Percentiles rank a stretch among this genome's conserved stretches.
Conservation (phyloP, 1,284 basidiomycete species). For the Sphaerobolus stellatus region DNA sequence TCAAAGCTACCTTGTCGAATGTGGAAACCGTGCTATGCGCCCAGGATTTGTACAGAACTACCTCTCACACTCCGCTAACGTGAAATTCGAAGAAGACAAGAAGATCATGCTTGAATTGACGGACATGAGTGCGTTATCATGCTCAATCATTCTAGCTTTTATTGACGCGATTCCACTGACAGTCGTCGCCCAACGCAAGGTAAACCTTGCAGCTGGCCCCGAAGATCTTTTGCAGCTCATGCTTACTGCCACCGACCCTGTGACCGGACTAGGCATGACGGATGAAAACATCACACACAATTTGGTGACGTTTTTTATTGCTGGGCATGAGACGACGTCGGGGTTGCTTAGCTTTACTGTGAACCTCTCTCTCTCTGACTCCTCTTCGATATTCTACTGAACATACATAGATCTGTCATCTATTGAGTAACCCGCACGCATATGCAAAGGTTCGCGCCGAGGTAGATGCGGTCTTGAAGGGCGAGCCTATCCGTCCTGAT, state of each 20-base stretch:
- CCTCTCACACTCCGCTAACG: constrained; percentile 36
- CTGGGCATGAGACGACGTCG: constrained; percentile 53
- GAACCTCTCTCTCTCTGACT: neutral
- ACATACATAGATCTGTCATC: constrained; percentile 35
- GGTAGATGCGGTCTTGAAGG: constrained; percentile 44
- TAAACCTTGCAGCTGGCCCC: constrained; percentile 39
- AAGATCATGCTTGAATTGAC: constrained; percentile 42
- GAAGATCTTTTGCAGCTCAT: constrained; percentile 49
- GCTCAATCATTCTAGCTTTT: neutral
- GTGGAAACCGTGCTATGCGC: constrained; percentile 35
- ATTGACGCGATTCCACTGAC: neutral
- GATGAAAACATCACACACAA: constrained; percentile 49
- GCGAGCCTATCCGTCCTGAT: constrained; percentile 35
- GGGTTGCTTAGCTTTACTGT: constrained; percentile 39
- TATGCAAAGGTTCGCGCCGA: constrained; percentile 47
- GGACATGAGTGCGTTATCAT: constrained; percentile 32
- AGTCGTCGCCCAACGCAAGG: constrained; percentile 27
- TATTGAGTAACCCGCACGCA: constrained; percentile 45
- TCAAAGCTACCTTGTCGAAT: constrained; percentile 40
- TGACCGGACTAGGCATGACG: constrained; percentile 44
- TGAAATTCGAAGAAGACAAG: constrained; percentile 42
- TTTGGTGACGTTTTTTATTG: constrained; percentile 55
- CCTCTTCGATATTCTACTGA: neutral
- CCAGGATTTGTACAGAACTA: constrained; percentile 34
- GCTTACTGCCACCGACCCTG: constrained; percentile 46